A percentile compares a stretch with the other conserved stretches of the same genome.
Evolutionary conservation across 139 green algal species (phyloP).

Genomic region (Coelastrella sp.): DNA sequence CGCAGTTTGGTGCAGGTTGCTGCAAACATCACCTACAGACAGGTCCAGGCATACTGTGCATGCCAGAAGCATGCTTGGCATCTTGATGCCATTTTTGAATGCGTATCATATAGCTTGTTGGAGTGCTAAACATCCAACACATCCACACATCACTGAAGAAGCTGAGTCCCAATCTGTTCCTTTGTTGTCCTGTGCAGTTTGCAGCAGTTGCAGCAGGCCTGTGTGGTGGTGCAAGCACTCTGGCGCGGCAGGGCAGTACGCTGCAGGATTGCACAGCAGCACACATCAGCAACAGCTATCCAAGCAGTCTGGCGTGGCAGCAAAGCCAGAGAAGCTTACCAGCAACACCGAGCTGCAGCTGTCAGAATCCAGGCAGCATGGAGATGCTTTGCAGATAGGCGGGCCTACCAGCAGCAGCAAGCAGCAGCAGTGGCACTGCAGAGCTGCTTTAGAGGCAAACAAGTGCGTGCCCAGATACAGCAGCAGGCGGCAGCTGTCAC

Average conservation of each 20-base stretch:
- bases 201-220: slow-evolving; percentile 37
- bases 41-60: no score
- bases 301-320: slow-evolving; percentile 28
- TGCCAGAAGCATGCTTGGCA: no score
- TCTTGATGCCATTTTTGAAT: no score
- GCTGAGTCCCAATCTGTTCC: no score
- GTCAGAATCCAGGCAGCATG: not conserved
- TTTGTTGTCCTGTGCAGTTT: slow-evolving; percentile 29
- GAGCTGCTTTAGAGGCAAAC: not conserved
- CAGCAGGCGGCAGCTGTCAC: slow-evolving; percentile 7
- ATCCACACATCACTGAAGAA: no score
- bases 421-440: slow-evolving; percentile 22
- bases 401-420: slow-evolving; percentile 1
- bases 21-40: not conserved
- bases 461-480: not conserved
- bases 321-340: not conserved
- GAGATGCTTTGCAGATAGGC: not conserved
- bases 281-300: slow-evolving; percentile 7
- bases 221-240: slow-evolving; percentile 53
- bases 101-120: no score
- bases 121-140: no score
- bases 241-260: not conserved
- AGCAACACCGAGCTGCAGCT: slow-evolving; percentile 25
- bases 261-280: not conserved
- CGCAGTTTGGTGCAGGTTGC: not conserved